Evolutionary conservation across 768 basidiomycete genomes (phyloP).

Genomic region (Lactarius hengduanensis): DNA sequence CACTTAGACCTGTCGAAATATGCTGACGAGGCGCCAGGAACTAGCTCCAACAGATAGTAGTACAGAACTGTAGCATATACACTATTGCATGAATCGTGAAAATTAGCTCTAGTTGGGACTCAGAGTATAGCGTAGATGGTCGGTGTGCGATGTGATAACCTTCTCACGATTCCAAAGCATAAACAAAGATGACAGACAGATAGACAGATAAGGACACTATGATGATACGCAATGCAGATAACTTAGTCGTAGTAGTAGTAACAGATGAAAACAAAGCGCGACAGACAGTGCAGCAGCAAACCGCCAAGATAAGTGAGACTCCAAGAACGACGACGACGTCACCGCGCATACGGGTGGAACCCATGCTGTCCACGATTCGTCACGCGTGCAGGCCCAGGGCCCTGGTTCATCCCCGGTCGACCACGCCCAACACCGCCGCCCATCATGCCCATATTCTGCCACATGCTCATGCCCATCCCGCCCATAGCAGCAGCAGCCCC

Average conservation of each 20-base stretch:
- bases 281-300: neutral
- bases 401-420: conserved; percentile 53
- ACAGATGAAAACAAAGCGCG: neutral
- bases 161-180: neutral
- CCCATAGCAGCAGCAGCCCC: conserved; percentile 28
- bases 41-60: neutral
- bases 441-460: conserved; percentile 31
- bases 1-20: neutral
- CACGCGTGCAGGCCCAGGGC: conserved; percentile 50
- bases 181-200: neutral
- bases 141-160: neutral
- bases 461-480: conserved; percentile 37
- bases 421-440: conserved; percentile 58
- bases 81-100: neutral
- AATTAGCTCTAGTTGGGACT: neutral
- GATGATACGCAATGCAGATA: neutral
- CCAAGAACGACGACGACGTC: conserved; percentile 12
- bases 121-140: neutral
- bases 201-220: neutral
- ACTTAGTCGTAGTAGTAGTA: neutral
- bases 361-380: conserved; percentile 73
- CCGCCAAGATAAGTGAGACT: neutral
- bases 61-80: neutral
- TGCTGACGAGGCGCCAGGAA: neutral
- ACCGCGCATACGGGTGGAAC: conserved; percentile 84